phyloP scores from a whole-genome alignment of 176 grass and related monocot species.

The Phyllostachys edulis region DNA sequence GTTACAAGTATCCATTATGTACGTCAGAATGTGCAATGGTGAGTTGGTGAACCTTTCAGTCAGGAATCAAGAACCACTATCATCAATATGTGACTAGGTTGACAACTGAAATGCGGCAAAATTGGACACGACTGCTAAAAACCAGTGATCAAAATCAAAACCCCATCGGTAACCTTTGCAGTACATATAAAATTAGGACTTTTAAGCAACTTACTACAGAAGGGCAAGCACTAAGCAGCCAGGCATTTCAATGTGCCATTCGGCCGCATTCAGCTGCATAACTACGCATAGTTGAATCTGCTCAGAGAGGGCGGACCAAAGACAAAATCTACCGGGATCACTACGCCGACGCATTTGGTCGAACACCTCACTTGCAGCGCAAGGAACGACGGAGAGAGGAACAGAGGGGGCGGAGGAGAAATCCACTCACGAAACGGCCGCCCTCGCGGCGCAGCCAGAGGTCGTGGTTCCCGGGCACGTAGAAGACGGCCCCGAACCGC shows the following conservation, averaged over 20 bases:
- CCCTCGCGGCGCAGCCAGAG: slow-evolving; percentile 81
- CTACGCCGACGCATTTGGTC: slow-evolving; percentile 36
- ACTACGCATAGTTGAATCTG: background rate
- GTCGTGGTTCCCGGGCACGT: slow-evolving; percentile 91
- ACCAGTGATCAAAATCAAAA: slow-evolving; percentile 1
- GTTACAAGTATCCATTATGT: background rate
- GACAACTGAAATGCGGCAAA: slow-evolving; percentile 10
- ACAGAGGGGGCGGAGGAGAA: background rate
- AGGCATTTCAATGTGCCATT: background rate
- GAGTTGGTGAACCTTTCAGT: background rate
- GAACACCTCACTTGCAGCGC: slow-evolving; percentile 36
- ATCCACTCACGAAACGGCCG: slow-evolving; percentile 67
- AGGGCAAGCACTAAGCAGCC: background rate
- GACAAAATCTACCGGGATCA: background rate
- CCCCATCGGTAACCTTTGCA: background rate
- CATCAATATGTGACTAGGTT: background rate
- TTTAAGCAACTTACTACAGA: background rate
- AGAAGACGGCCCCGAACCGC: slow-evolving; percentile 69
- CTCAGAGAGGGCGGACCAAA: background rate
- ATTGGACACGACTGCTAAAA: background rate
- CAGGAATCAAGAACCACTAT: background rate
- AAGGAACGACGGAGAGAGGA: background rate
- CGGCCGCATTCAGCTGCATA: background rate
- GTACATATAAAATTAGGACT: slow-evolving; percentile 3
- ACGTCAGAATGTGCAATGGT: too few relatives aligned